A percentile compares a stretch with the other conserved stretches of the same genome.
Evolutionary conservation across 148 eudicot species (phyloP).

Genomic region (Amaranthus hypochondriacus): DNA sequence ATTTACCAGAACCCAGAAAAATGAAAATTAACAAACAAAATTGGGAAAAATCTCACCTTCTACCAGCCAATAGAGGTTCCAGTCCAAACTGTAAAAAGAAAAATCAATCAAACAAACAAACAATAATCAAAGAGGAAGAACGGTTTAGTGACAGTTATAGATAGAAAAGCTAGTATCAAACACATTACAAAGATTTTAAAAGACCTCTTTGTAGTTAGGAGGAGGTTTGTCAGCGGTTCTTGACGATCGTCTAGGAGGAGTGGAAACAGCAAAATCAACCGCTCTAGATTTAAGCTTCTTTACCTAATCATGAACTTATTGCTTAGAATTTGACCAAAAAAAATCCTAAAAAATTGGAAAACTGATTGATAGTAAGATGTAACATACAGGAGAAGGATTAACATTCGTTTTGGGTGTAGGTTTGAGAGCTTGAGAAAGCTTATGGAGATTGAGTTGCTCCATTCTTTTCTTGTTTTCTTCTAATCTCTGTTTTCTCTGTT

Average conservation of each 20-base stretch:
- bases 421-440: constrained; percentile 43
- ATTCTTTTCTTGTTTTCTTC: constrained; percentile 72
- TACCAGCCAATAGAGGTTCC: constrained; percentile 33
- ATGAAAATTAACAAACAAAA: background rate
- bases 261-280: constrained; percentile 17
- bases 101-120: background rate
- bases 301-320: constrained; percentile 14
- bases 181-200: too few species aligned
- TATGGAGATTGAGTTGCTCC: constrained; percentile 58
- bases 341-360: background rate
- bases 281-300: constrained; percentile 37
- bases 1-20: background rate
- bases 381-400: constrained; percentile 27
- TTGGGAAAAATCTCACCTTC: constrained; percentile 34
- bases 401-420: background rate
- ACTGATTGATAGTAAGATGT: background rate
- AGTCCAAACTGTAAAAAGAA: constrained; percentile 33
- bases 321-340: too few species aligned
- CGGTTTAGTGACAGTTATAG: background rate
- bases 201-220: constrained; percentile 63
- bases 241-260: constrained; percentile 47
- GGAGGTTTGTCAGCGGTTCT: constrained; percentile 60
- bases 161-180: background rate
- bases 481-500: constrained; percentile 38
- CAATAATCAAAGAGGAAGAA: background rate